These are phyloP conservation scores for Beauveria australis DNA, from an alignment of 2,329 filamentous ascomycete genomes.

Conservation along the genomic window DNA sequence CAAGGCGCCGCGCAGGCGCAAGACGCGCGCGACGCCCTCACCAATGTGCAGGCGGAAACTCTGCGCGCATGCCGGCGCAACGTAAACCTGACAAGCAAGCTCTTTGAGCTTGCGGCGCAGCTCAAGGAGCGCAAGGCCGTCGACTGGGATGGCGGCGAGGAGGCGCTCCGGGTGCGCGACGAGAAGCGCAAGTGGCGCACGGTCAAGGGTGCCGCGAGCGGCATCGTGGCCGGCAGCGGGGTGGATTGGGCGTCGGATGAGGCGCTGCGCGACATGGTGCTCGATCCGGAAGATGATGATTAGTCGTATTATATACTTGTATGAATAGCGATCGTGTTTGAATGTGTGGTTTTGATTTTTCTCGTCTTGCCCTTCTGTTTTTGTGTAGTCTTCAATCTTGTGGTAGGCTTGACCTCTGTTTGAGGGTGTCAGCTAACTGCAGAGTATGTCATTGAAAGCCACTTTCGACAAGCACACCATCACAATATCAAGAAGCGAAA, in stretches of 20 bases:
- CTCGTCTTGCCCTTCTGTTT: background rate
- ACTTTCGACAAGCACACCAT: too few species aligned
- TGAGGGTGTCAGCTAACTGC: too few species aligned
- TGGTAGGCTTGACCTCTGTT: too few species aligned
- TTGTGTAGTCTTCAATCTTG: too few species aligned
- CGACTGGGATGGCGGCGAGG: slow-evolving; percentile 46
- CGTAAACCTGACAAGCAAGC: slow-evolving; percentile 49
- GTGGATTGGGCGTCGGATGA: slow-evolving; percentile 71
- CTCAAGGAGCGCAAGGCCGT: slow-evolving; percentile 44
- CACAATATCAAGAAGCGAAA: too few species aligned
- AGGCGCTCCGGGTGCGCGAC: slow-evolving; percentile 46
- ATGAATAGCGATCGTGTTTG: background rate
- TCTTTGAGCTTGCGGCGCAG: slow-evolving; percentile 55
- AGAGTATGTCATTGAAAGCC: too few species aligned
- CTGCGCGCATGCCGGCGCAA: slow-evolving; percentile 52
- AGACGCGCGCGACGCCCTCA: slow-evolving; percentile 43
- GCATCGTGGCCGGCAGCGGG: slow-evolving; percentile 71
- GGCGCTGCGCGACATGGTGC: slow-evolving; percentile 58
- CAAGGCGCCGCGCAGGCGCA: slow-evolving; percentile 47
- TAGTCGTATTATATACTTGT: slow-evolving; percentile 8
- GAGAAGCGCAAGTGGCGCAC: slow-evolving; percentile 63
- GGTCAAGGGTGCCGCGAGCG: slow-evolving; percentile 71
- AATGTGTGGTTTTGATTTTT: background rate
- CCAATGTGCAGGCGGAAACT: slow-evolving; percentile 49
- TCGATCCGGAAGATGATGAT: slow-evolving; percentile 52